These are phyloP conservation scores for Solanum arcanum DNA, from an alignment of 257 asterid genomes.

Conservation along the genomic window DNA sequence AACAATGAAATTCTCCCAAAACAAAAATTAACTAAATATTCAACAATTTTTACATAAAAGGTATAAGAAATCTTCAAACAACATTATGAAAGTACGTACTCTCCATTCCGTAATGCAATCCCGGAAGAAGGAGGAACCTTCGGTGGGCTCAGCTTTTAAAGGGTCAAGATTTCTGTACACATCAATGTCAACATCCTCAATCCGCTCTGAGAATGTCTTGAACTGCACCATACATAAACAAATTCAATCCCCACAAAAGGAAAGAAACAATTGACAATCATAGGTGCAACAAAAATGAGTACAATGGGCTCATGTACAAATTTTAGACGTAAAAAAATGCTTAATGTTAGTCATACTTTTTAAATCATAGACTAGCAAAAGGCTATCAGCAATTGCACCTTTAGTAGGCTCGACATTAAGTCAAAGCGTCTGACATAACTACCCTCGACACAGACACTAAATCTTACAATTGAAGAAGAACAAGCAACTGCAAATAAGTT, in stretches of 20 bases:
- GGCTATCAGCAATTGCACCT: not conserved
- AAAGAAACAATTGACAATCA: not conserved
- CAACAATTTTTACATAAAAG: not conserved
- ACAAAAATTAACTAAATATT: not conserved
- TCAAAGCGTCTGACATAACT: not conserved
- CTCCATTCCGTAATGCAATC: slow-evolving; percentile 69
- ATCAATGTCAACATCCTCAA: slow-evolving; percentile 60
- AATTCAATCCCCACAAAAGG: not conserved
- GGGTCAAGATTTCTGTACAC: slow-evolving; percentile 63
- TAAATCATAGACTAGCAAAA: not conserved
- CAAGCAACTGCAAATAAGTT: not conserved
- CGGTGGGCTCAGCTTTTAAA: slow-evolving; percentile 51
- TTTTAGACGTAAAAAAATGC: not conserved
- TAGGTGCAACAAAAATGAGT: not conserved
- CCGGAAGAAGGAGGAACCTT: slow-evolving; percentile 70
- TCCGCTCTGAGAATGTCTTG: slow-evolving; percentile 47
- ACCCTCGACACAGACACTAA: not conserved
- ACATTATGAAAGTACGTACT: slow-evolving; percentile 21
- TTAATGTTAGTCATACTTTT: not conserved
- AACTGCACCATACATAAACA: slow-evolving; percentile 38
- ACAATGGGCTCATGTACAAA: not conserved
- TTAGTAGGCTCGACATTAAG: not conserved
- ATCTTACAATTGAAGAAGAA: not conserved
- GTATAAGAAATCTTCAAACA: not conserved
- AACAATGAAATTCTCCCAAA: not conserved